Percentiles rank a stretch among this genome's conserved stretches.
phyloP scores from a whole-genome alignment of 768 basidiomycete species.

The Kwoniella europaea region DNA sequence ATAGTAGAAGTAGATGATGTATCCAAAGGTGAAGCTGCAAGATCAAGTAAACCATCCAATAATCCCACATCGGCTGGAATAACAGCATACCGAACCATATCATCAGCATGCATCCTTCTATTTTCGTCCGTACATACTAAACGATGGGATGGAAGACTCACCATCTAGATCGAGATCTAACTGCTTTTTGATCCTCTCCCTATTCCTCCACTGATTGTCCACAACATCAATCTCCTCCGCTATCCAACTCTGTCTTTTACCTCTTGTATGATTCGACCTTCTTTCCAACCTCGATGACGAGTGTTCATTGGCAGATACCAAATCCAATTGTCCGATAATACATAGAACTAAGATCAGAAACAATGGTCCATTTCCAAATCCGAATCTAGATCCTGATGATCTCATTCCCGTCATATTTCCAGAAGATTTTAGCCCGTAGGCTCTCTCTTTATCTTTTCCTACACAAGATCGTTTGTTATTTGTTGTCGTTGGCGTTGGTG shows the following conservation, averaged over 20 bases:
- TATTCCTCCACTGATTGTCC: background rate
- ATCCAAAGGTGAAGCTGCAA: background rate
- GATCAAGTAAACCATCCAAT: background rate
- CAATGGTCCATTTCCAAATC: background rate
- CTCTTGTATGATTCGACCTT: slow-evolving; percentile 5
- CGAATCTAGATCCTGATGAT: background rate
- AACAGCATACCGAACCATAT: background rate
- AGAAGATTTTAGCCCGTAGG: slow-evolving; percentile 4
- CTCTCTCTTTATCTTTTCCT: background rate
- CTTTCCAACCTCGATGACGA: slow-evolving; percentile 3
- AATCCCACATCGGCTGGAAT: background rate
- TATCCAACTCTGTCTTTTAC: slow-evolving; percentile 2
- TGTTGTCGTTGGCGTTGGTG: background rate
- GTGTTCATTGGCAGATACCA: slow-evolving; percentile 1
- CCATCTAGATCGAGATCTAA: slow-evolving; percentile 7
- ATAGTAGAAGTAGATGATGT: background rate
- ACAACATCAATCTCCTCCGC: background rate
- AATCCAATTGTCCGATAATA: background rate
- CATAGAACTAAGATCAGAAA: background rate
- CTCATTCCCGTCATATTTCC: background rate
- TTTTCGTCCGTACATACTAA: background rate
- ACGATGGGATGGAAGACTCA: background rate
- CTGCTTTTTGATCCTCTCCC: slow-evolving; percentile 1
- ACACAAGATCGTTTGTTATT: slow-evolving; percentile 4
- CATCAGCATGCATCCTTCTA: background rate